These are phyloP conservation scores for Gaertneriomyces sp. DNA, from an alignment of 192 early-diverging fungal species.

Conservation along the genomic window DNA sequence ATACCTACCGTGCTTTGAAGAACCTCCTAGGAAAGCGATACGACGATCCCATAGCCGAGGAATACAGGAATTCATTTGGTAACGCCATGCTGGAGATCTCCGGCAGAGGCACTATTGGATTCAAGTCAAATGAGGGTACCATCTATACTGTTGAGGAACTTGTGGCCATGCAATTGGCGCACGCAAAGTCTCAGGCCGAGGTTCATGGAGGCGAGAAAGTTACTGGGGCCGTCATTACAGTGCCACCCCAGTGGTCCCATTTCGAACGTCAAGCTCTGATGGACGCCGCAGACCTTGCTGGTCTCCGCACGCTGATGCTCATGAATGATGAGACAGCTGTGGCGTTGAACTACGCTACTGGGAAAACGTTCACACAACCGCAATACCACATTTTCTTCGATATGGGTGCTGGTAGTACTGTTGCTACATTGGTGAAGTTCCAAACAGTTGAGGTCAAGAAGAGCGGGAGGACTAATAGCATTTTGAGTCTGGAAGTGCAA, in stretches of 20 bases:
- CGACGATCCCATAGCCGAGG: slow-evolving; percentile 61
- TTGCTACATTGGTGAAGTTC: slow-evolving; percentile 83
- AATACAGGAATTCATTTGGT: slow-evolving; percentile 71
- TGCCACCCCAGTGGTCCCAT: slow-evolving; percentile 86
- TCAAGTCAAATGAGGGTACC: slow-evolving; percentile 59
- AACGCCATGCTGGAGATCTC: slow-evolving; percentile 75
- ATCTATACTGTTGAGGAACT: slow-evolving; percentile 79
- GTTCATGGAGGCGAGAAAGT: slow-evolving; percentile 67
- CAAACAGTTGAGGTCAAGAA: slow-evolving; percentile 51
- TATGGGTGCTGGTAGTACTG: slow-evolving; percentile 94
- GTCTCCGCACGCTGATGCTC: slow-evolving; percentile 73
- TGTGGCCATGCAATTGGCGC: slow-evolving; percentile 87
- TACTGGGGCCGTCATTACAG: slow-evolving; percentile 88
- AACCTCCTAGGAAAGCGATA: slow-evolving; percentile 74
- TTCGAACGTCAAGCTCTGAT: slow-evolving; percentile 87
- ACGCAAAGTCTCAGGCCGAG: slow-evolving; percentile 82
- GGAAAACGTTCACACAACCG: slow-evolving; percentile 60
- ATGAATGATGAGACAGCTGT: slow-evolving; percentile 94
- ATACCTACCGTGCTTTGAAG: slow-evolving; percentile 81
- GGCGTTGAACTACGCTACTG: slow-evolving; percentile 89
- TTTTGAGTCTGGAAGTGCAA: slow-evolving; percentile 73
- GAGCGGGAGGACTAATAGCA: slow-evolving; percentile 47
- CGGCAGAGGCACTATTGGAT: slow-evolving; percentile 62
- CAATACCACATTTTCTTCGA: slow-evolving; percentile 91
- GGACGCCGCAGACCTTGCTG: slow-evolving; percentile 89